Evolutionary conservation across 345 rosid species (phyloP).

Genomic region (Dimocarpus longan): DNA sequence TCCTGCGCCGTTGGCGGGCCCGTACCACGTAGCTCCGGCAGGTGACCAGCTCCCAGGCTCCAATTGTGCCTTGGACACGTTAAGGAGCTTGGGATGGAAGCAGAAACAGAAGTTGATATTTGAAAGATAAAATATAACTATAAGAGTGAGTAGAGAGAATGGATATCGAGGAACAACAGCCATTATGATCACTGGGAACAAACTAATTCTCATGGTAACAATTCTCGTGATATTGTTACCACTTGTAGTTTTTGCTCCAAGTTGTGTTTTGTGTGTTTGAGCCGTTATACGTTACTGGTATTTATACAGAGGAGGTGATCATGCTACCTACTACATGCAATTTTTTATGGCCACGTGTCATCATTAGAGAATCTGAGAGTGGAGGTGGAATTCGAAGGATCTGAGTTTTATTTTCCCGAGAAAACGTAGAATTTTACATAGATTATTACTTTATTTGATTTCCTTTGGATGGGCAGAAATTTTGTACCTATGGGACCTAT

Average conservation of each 20-base stretch:
- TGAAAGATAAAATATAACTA: constrained; percentile 17
- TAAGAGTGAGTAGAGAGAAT: background rate
- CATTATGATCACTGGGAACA: background rate
- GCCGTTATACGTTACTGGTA: background rate
- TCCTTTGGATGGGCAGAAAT: background rate
- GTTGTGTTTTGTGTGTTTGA: background rate
- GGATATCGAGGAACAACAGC: background rate
- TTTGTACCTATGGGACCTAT: background rate
- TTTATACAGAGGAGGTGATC: background rate
- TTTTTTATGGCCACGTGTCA: background rate
- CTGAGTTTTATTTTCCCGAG: background rate
- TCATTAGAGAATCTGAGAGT: background rate
- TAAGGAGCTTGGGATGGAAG: constrained; percentile 43
- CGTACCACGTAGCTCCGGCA: constrained; percentile 71
- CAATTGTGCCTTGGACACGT: constrained; percentile 20
- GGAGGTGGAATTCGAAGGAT: too few species aligned
- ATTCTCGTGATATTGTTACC: background rate
- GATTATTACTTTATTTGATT: background rate
- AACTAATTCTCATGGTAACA: too few species aligned
- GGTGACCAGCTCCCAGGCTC: constrained; percentile 34
- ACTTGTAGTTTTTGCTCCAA: background rate
- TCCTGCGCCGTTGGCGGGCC: constrained; percentile 52
- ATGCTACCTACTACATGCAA: background rate
- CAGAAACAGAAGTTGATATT: constrained; percentile 28
- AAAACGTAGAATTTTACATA: background rate